phyloP scores from a whole-genome alignment of 805 yeast genomes.

The Myxozyma mucilagina region DNA sequence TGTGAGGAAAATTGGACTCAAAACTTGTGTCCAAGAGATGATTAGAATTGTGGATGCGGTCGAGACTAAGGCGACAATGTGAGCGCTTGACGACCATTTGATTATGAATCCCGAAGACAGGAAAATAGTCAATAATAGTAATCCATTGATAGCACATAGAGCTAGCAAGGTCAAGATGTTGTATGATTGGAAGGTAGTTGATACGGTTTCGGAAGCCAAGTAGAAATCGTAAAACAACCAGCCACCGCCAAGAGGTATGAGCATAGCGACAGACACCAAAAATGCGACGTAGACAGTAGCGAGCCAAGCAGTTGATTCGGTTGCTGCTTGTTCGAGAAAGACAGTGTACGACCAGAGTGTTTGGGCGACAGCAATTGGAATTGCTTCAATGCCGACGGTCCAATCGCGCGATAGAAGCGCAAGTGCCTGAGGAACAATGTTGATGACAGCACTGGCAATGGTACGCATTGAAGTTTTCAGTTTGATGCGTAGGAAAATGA shows the following conservation, averaged over 20 bases:
- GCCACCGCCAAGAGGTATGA: conserved; percentile 5
- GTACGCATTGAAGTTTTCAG: conserved; percentile 14
- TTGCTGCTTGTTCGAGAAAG: conserved; percentile 28
- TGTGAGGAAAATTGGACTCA: conserved; percentile 5
- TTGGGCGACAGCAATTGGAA: conserved; percentile 24
- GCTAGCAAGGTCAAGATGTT: background rate
- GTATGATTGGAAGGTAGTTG: background rate
- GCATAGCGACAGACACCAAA: conserved; percentile 10
- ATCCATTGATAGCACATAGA: conserved; percentile 5
- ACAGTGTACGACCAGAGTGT: conserved; percentile 22
- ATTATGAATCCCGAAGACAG: conserved; percentile 25
- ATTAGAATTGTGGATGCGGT: conserved; percentile 26
- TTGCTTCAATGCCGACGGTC: conserved; percentile 19
- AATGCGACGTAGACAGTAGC: conserved; percentile 28
- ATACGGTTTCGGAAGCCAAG: background rate
- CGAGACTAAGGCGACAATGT: conserved; percentile 27
- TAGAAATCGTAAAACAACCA: conserved; percentile 5
- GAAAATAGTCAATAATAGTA: conserved; percentile 9
- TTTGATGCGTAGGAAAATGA: conserved; percentile 16
- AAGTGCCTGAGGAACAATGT: conserved; percentile 22
- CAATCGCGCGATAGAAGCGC: conserved; percentile 25
- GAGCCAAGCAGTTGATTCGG: conserved; percentile 29
- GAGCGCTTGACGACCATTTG: conserved; percentile 28
- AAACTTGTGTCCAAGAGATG: conserved; percentile 5
- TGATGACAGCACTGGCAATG: conserved; percentile 13